Conservation (phyloP, 192 early-diverging fungal species). For the Entophlyctis luteolus region DNA sequence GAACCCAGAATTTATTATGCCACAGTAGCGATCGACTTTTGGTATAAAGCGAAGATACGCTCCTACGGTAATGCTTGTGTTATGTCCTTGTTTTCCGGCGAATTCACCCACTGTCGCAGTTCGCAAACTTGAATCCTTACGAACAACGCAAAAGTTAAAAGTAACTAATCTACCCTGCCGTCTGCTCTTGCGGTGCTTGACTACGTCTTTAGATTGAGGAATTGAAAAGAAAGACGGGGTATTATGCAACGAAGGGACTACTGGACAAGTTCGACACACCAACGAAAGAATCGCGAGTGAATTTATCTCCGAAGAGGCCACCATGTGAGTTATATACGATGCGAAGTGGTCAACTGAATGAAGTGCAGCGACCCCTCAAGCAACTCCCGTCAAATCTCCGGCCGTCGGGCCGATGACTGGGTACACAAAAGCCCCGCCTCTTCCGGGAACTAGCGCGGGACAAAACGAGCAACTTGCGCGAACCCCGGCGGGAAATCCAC, state of each 20-base stretch:
- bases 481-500: no score
- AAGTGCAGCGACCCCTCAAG: background rate
- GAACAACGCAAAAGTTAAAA: conserved; percentile 10
- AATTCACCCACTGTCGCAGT: background rate
- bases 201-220: conserved; percentile 72
- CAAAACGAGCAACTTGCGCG: no score
- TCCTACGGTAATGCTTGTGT: conserved; percentile 52
- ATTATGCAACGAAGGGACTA: conserved; percentile 82
- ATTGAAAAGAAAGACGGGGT: conserved; percentile 91
- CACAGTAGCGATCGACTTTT: conserved; percentile 66
- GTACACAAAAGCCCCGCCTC: no score
- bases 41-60: conserved; percentile 73
- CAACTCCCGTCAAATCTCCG: no score
- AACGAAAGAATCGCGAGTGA: conserved; percentile 18
- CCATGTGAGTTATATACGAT: no score
- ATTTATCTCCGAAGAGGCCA: no score
- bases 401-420: no score
- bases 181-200: no score
- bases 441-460: background rate
- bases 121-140: background rate
- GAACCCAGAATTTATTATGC: conserved; percentile 54
- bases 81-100: background rate
- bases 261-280: conserved; percentile 82
- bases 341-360: no score
- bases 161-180: background rate